These are phyloP conservation scores for Cucurbita argyrosperma DNA, from an alignment of 306 rosid genomes.

Conservation along the genomic window DNA sequence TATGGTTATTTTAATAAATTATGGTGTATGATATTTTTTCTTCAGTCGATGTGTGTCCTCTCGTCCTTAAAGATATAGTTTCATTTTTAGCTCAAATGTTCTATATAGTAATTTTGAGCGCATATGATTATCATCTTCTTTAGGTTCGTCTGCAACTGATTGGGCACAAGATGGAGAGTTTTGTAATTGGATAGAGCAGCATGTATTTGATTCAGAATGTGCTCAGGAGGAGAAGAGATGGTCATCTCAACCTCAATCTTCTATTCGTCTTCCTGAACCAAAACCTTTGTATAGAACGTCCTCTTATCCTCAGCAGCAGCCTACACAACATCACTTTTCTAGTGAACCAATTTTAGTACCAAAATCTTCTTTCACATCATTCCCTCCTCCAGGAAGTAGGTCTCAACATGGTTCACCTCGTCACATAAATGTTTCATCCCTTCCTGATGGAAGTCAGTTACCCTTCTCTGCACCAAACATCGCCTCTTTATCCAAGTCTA, in stretches of 20 bases:
- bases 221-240: constrained; percentile 38
- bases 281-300: constrained; percentile 66
- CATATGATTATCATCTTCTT: not conserved
- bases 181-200: constrained; percentile 43
- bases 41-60: not conserved
- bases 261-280: constrained; percentile 34
- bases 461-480: constrained; percentile 39
- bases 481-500: constrained; percentile 39
- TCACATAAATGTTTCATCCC: constrained; percentile 31
- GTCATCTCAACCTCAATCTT: constrained; percentile 55
- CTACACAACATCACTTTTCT: constrained; percentile 44
- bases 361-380: constrained; percentile 28
- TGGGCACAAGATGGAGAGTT: constrained; percentile 38
- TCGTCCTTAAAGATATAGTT: not conserved
- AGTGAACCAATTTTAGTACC: constrained; percentile 57
- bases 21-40: not conserved
- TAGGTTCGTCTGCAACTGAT: constrained; percentile 58
- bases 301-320: constrained; percentile 83
- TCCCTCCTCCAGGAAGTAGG: constrained; percentile 38
- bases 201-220: constrained; percentile 30
- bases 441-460: constrained; percentile 33
- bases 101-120: constrained; percentile 26
- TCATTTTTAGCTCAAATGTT: constrained; percentile 1
- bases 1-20: not conserved
- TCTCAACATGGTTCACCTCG: constrained; percentile 45